Percentiles rank a stretch among this genome's conserved stretches.
phyloP scores from a whole-genome alignment of 331 rosid species.

The Saraca asoca region DNA sequence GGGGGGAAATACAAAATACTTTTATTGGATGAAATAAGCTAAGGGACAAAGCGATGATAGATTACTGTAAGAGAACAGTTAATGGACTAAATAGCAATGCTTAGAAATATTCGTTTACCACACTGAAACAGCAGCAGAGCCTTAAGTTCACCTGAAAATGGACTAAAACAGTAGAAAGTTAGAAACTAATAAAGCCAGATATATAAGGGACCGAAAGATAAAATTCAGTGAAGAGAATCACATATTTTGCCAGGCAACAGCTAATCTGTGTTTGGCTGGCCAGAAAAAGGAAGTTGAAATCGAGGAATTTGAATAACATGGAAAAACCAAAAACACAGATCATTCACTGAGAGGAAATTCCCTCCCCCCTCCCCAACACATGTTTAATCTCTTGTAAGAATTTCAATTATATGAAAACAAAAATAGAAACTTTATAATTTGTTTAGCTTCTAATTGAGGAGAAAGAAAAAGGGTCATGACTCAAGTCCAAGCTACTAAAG shows the following conservation, averaged over 20 bases:
- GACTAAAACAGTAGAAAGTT: background rate
- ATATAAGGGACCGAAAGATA: background rate
- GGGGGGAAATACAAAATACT: background rate
- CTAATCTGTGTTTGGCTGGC: constrained; percentile 11
- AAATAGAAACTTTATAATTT: background rate
- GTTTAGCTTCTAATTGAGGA: constrained; percentile 1
- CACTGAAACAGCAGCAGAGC: constrained; percentile 6
- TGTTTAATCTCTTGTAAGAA: background rate
- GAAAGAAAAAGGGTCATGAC: constrained; percentile 1
- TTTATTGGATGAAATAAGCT: constrained; percentile 28
- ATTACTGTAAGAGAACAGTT: constrained; percentile 3
- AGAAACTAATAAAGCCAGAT: constrained; percentile 13
- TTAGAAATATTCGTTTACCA: too few relatives aligned
- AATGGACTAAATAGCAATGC: too few relatives aligned
- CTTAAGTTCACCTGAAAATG: background rate
- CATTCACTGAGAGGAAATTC: background rate
- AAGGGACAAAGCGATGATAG: constrained; percentile 24
- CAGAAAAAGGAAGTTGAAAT: constrained; percentile 1
- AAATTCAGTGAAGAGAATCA: too few relatives aligned
- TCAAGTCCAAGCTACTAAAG: constrained; percentile 24
- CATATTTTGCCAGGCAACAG: background rate
- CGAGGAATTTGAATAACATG: background rate
- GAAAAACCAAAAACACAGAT: constrained; percentile 8
- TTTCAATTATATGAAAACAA: background rate
- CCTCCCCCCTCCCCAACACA: background rate